phyloP scores from a whole-genome alignment of 1,284 basidiomycete species.

The Pseudozyma pruni region DNA sequence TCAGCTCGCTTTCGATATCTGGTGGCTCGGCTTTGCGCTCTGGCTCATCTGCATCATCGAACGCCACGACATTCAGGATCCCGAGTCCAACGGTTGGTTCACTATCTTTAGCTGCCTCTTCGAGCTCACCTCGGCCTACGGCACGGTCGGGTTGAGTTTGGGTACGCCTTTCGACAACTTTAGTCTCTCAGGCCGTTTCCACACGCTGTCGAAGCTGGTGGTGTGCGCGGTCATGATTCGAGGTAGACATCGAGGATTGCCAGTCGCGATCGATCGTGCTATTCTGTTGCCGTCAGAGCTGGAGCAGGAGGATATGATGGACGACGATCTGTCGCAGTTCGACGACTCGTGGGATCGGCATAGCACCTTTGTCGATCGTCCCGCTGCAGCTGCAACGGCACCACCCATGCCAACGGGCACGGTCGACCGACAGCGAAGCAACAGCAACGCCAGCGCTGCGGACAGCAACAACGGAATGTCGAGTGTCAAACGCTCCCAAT shows the following conservation, averaged over 20 bases:
- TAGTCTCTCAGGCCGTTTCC: conserved; percentile 78
- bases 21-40: conserved; percentile 66
- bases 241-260: conserved; percentile 85
- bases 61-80: conserved; percentile 58
- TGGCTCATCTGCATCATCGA: conserved; percentile 68
- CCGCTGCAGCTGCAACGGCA: conserved; percentile 3
- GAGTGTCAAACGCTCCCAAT: conserved; percentile 11
- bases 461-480: conserved; percentile 13
- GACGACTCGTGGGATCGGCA: conserved; percentile 41
- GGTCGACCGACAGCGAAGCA: conserved; percentile 15
- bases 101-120: conserved; percentile 74
- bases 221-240: conserved; percentile 84
- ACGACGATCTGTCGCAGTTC: conserved; percentile 44
- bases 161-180: conserved; percentile 77
- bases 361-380: conserved; percentile 23
- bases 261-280: conserved; percentile 83
- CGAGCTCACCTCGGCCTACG: conserved; percentile 82
- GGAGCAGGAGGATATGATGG: conserved; percentile 51
- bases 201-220: conserved; percentile 85
- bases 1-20: conserved; percentile 80
- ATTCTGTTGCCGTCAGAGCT: conserved; percentile 67
- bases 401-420: conserved; percentile 11
- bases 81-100: conserved; percentile 56
- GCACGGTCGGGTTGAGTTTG: conserved; percentile 72
- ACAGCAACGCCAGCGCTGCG: conserved; percentile 10